Evolutionary conservation across 768 basidiomycete genomes (phyloP).

Genomic region (Amyloporia xantha): DNA sequence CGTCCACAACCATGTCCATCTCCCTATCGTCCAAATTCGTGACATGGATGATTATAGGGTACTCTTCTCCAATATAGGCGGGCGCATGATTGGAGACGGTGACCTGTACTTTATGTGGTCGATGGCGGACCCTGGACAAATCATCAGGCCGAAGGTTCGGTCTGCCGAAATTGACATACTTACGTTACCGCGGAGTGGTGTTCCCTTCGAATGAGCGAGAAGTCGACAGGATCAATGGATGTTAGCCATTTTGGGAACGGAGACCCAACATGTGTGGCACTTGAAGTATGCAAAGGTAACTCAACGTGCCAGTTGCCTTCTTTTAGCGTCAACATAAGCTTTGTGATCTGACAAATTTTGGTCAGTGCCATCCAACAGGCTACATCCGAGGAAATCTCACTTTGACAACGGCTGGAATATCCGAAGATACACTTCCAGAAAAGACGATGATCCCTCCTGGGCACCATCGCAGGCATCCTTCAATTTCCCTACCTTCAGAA

Average conservation of each 20-base stretch:
- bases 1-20: slow-evolving; percentile 63
- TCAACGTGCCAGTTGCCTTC: slow-evolving; percentile 65
- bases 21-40: slow-evolving; percentile 65
- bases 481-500: slow-evolving; percentile 19
- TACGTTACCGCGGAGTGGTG: slow-evolving; percentile 43
- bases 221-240: slow-evolving; percentile 45
- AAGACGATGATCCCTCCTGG: slow-evolving; percentile 50
- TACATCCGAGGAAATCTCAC: slow-evolving; percentile 29
- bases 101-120: slow-evolving; percentile 51
- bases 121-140: slow-evolving; percentile 49
- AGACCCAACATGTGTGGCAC: slow-evolving; percentile 26
- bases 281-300: slow-evolving; percentile 39
- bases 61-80: slow-evolving; percentile 77
- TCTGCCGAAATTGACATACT: slow-evolving; percentile 16
- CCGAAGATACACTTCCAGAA: slow-evolving; percentile 50
- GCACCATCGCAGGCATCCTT: slow-evolving; percentile 52
- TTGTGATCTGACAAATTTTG: slow-evolving; percentile 26
- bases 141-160: background rate
- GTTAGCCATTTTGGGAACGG: slow-evolving; percentile 47
- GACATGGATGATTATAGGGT: slow-evolving; percentile 65
- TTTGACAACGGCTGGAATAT: slow-evolving; percentile 42
- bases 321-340: slow-evolving; percentile 44
- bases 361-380: background rate
- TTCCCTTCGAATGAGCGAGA: slow-evolving; percentile 44
- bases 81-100: slow-evolving; percentile 54